A percentile compares a stretch with the other conserved stretches of the same genome.
Conservation (phyloP, 768 basidiomycete species). For the Boletus huronensis region DNA sequence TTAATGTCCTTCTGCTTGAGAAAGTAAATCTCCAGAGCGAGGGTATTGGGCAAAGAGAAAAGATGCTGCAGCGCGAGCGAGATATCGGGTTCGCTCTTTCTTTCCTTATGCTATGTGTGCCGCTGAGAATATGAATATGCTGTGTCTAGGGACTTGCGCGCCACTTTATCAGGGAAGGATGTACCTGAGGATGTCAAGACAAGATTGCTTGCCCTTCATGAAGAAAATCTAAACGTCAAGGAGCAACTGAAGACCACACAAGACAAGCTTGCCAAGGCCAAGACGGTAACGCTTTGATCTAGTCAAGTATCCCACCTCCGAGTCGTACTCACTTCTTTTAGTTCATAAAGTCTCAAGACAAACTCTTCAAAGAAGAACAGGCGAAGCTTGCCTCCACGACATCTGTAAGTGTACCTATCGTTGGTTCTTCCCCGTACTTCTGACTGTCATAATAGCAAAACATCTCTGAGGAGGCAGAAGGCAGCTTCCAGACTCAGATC, state of each 20-base stretch:
- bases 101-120: background rate
- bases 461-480: conserved; percentile 71
- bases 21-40: conserved; percentile 90
- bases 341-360: conserved; percentile 94
- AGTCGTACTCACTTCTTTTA: conserved; percentile 31
- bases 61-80: conserved; percentile 80
- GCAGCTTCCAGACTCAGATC: conserved; percentile 61
- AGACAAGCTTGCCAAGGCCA: conserved; percentile 80
- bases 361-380: conserved; percentile 79
- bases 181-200: conserved; percentile 80
- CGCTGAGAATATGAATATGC: background rate
- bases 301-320: background rate
- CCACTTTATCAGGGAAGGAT: conserved; percentile 72
- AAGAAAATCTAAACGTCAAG: conserved; percentile 69
- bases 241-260: conserved; percentile 66
- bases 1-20: conserved; percentile 81
- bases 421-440: background rate
- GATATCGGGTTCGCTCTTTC: conserved; percentile 64
- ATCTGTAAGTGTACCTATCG: conserved; percentile 37
- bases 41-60: conserved; percentile 86
- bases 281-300: conserved; percentile 44
- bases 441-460: conserved; percentile 33
- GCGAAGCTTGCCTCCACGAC: conserved; percentile 48
- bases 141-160: conserved; percentile 65
- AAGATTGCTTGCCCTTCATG: conserved; percentile 69